phyloP scores from a whole-genome alignment of 2,329 filamentous ascomycete species.

The Fusarium citri region DNA sequence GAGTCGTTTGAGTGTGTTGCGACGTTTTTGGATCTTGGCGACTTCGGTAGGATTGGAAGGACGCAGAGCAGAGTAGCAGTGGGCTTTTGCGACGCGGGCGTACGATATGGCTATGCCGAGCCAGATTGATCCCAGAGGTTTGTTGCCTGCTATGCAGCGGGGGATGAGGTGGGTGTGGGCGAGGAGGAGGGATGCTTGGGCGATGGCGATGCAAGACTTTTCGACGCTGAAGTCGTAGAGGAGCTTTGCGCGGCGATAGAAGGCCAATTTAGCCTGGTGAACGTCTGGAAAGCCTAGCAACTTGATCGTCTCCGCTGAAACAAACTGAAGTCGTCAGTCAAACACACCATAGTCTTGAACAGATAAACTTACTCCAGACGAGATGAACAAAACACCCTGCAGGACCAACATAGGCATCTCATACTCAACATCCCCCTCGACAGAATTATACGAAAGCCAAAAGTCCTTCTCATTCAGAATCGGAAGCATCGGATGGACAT shows the following conservation, averaged over 20 bases:
- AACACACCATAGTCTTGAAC: too few species aligned
- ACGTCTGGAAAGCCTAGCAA: constrained; percentile 39
- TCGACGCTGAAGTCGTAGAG: constrained; percentile 45
- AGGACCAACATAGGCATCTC: constrained; percentile 40
- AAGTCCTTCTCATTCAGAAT: constrained; percentile 44
- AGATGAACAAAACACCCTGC: constrained; percentile 42
- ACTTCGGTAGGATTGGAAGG: constrained; percentile 10
- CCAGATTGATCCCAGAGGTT: constrained; percentile 44
- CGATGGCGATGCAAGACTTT: constrained; percentile 41
- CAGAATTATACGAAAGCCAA: constrained; percentile 40
- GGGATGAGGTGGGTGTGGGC: constrained; percentile 44
- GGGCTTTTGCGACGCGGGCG: constrained; percentile 41
- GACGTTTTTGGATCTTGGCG: constrained; percentile 21
- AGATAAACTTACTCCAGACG: constrained; percentile 24
- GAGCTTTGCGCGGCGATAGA: constrained; percentile 43
- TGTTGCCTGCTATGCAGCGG: constrained; percentile 41
- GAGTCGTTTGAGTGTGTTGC: constrained; percentile 40
- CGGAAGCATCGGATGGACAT: constrained; percentile 48
- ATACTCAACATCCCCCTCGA: constrained; percentile 2
- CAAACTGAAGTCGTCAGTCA: too few species aligned
- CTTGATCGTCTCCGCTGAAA: constrained; percentile 34
- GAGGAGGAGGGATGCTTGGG: constrained; percentile 40
- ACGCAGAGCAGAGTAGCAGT: constrained; percentile 36
- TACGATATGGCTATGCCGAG: constrained; percentile 44
- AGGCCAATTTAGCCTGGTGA: constrained; percentile 41